These are phyloP conservation scores for Plasmodium knowlesi DNA, from an alignment of 169 alveolate species.

Conservation along the genomic window DNA sequence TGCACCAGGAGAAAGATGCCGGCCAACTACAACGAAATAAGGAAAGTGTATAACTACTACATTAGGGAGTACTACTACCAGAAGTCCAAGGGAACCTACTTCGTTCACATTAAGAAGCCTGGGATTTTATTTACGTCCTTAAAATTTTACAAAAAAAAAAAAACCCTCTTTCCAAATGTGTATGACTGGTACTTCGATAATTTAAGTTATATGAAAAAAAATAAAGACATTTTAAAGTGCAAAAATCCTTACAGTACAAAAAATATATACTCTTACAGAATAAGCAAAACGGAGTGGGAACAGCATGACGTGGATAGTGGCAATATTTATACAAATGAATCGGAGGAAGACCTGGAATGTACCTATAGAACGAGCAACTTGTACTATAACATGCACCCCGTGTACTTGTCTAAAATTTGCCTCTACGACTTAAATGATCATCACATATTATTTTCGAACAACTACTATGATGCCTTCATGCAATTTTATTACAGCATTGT, in stretches of 20 bases:
- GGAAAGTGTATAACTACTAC: constrained; percentile 65
- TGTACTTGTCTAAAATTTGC: constrained; percentile 70
- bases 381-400: constrained; percentile 61
- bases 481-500: constrained; percentile 64
- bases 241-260: constrained; percentile 27
- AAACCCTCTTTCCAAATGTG: constrained; percentile 47
- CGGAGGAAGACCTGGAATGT: constrained; percentile 32
- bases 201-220: constrained; percentile 41
- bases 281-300: background rate
- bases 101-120: constrained; percentile 69
- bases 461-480: constrained; percentile 68
- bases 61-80: constrained; percentile 76
- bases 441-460: constrained; percentile 59
- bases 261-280: constrained; percentile 68
- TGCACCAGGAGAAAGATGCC: constrained; percentile 23
- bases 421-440: constrained; percentile 69
- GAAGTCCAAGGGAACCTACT: constrained; percentile 73
- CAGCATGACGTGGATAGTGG: constrained; percentile 45
- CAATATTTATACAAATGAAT: constrained; percentile 34
- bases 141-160: constrained; percentile 72
- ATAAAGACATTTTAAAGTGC: constrained; percentile 64
- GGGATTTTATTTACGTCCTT: constrained; percentile 71
- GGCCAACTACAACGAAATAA: constrained; percentile 70
- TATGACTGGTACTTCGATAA: constrained; percentile 75
- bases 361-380: constrained; percentile 66